These are phyloP conservation scores for Jackrogersella multiformis DNA, from an alignment of 495 filamentous ascomycete species.

Conservation along the genomic window DNA sequence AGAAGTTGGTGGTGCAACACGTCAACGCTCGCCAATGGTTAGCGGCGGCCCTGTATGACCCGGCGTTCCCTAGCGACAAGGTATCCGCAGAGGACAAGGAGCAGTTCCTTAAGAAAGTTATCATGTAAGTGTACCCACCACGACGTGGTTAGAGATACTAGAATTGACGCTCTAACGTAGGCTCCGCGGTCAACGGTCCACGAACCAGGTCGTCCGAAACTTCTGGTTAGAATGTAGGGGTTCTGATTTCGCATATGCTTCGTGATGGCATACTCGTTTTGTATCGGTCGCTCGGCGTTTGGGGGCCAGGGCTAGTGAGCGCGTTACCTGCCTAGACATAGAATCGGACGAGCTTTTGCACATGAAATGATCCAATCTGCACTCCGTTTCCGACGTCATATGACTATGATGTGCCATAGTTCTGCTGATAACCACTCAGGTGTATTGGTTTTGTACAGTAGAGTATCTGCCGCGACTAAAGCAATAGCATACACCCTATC, in stretches of 20 bases:
- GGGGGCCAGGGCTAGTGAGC: background rate
- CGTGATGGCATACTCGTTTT: constrained; percentile 28
- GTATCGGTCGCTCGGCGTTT: background rate
- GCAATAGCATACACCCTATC: too few relatives aligned
- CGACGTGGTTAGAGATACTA: background rate
- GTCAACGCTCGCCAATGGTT: constrained; percentile 70
- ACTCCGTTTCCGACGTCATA: too few relatives aligned
- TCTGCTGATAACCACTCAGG: too few relatives aligned
- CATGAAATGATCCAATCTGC: too few relatives aligned
- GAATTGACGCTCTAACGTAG: constrained; percentile 50
- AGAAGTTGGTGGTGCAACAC: constrained; percentile 74
- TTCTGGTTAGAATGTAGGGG: constrained; percentile 79
- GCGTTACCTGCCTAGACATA: background rate
- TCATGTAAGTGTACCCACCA: constrained; percentile 55
- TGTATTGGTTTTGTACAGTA: too few relatives aligned
- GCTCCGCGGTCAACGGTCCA: constrained; percentile 67
- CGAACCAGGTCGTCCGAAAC: constrained; percentile 67
- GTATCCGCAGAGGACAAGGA: constrained; percentile 69
- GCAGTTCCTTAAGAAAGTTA: constrained; percentile 66
- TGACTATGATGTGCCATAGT: too few relatives aligned
- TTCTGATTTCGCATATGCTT: constrained; percentile 70
- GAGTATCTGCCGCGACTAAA: too few relatives aligned
- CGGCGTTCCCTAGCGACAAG: constrained; percentile 68
- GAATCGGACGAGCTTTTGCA: background rate
- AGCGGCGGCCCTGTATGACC: constrained; percentile 60